These are phyloP conservation scores for Rosa multiflora DNA, from an alignment of 306 rosid species.

Conservation along the genomic window DNA sequence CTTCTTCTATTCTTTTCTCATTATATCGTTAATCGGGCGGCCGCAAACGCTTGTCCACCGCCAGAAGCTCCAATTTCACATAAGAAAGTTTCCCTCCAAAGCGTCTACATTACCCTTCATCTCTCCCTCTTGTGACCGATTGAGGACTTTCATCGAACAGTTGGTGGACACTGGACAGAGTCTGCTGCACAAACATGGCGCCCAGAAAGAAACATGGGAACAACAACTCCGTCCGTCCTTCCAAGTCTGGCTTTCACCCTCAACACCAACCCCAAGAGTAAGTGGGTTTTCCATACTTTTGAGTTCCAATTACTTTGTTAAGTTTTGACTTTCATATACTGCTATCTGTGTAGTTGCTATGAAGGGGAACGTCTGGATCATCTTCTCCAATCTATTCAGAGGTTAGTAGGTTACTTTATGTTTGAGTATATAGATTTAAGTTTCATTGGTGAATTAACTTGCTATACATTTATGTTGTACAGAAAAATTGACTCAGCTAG, in stretches of 20 bases:
- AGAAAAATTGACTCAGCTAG: slow-evolving; percentile 59
- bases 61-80: too few relatives aligned
- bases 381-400: slow-evolving; percentile 55
- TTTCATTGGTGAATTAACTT: not conserved
- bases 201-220: slow-evolving; percentile 8
- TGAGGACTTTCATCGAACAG: not conserved
- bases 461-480: not conserved
- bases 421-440: not conserved
- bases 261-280: slow-evolving; percentile 15
- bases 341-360: slow-evolving; percentile 39
- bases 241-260: not conserved
- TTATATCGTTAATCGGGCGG: too few relatives aligned
- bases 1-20: too few relatives aligned
- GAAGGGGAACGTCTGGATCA: slow-evolving; percentile 54
- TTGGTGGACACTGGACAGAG: not conserved
- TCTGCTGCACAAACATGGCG: slow-evolving; percentile 3
- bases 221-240: not conserved
- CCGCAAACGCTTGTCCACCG: too few relatives aligned
- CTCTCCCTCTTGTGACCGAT: not conserved
- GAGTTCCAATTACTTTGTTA: not conserved
- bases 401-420: slow-evolving; percentile 27
- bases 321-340: not conserved
- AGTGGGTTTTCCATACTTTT: not conserved
- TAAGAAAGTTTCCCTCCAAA: too few relatives aligned
- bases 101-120: not conserved